Conservation (phyloP, 2,329 filamentous ascomycete species). For the Hypoxylon sp. region DNA sequence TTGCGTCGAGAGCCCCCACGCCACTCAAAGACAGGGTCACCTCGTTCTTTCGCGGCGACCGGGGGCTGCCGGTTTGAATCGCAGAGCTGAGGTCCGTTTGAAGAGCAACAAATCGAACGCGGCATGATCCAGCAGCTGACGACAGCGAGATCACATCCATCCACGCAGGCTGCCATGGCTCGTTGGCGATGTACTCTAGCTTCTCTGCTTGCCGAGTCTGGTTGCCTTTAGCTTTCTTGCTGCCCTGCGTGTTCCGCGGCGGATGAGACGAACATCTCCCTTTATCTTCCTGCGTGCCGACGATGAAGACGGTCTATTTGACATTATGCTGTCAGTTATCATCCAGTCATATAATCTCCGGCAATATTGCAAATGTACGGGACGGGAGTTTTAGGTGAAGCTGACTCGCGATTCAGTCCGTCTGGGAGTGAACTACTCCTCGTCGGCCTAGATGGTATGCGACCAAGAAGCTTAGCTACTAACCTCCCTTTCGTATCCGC, state of each 20-base stretch:
- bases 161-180: constrained; percentile 65
- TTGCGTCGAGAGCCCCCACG: constrained; percentile 57
- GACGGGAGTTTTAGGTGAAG: constrained; percentile 3
- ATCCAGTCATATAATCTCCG: not conserved
- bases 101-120: constrained; percentile 61
- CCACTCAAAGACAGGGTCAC: constrained; percentile 57
- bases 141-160: constrained; percentile 61
- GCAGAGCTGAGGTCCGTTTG: constrained; percentile 59
- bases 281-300: constrained; percentile 67
- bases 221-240: constrained; percentile 52
- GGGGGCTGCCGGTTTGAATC: constrained; percentile 40
- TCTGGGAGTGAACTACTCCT: constrained; percentile 25
- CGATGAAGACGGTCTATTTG: constrained; percentile 67
- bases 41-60: constrained; percentile 42
- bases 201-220: constrained; percentile 36
- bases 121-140: constrained; percentile 54
- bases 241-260: constrained; percentile 60
- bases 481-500: constrained; percentile 72
- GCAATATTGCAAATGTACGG: not conserved
- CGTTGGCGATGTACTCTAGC: constrained; percentile 53
- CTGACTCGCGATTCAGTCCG: constrained; percentile 12
- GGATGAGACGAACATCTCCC: constrained; percentile 71
- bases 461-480: constrained; percentile 24
- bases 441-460: not conserved
- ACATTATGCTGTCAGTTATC: constrained; percentile 15